Conservation (phyloP, 768 basidiomycete genomes). For the Tricholoma terreum region DNA sequence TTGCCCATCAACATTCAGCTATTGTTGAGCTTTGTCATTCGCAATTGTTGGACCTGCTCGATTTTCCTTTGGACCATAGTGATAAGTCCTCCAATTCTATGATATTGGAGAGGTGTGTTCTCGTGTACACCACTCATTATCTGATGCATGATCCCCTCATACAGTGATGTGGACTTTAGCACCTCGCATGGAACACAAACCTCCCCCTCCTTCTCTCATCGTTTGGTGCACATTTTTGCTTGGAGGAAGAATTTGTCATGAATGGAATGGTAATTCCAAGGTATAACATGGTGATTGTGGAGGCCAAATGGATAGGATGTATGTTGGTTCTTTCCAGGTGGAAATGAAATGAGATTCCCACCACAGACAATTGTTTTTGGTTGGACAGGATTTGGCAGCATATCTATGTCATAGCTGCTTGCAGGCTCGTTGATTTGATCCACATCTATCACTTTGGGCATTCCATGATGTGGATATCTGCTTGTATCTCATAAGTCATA, state of each 20-base stretch:
- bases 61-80: not conserved
- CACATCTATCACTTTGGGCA: not conserved
- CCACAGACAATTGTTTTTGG: not conserved
- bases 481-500: too few relatives aligned
- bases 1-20: not conserved
- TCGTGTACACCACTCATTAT: slow-evolving; percentile 5
- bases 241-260: not conserved
- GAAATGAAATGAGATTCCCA: too few relatives aligned
- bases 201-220: not conserved
- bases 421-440: not conserved
- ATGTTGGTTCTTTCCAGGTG: too few relatives aligned
- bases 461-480: not conserved
- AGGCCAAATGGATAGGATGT: too few relatives aligned
- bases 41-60: slow-evolving; percentile 2
- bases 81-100: slow-evolving; percentile 9
- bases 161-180: not conserved
- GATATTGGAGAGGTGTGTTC: slow-evolving; percentile 1
- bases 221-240: not conserved
- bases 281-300: slow-evolving; percentile 7
- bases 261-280: slow-evolving; percentile 14
- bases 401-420: not conserved
- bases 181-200: slow-evolving; percentile 1
- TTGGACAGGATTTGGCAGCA: not conserved
- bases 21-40: slow-evolving; percentile 6
- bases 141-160: slow-evolving; percentile 12